Evolutionary conservation across 345 rosid species (phyloP), one percentile per base, ranked within the genome.

Genomic region (Hibiscus syriacus): DNA sequence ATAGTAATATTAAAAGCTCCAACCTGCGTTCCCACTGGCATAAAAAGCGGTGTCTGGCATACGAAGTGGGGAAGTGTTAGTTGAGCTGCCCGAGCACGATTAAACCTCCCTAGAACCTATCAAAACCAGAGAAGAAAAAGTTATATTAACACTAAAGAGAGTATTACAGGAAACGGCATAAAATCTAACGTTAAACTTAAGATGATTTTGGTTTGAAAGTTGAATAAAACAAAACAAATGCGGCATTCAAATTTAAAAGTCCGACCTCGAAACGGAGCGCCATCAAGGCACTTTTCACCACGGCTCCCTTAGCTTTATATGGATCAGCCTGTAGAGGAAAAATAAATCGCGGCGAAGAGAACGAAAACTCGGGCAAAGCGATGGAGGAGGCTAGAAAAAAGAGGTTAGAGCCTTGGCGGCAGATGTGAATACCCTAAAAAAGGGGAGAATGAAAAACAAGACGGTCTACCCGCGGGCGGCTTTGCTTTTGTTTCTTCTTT

Each of bases 21-120:
- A 60, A 87, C 96, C 96, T 89, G 87, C 2, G 96, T 87, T 5
- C 90, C 96, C 50, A 89, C 96, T 3, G 96, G 96, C 96, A 89
- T 89, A 76, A 89, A 89, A 39, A 89, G 70, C 38, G 96, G 96
- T 16, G 96, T 89, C 69, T 86, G 86, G 71, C 84, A 81, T 54
- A 77, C 84, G 73, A 62, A 81, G 74, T 89, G 90, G 39, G 96
- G 96, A 8, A 89, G 89, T 19, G 86, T 86, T 68, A 89, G 62
- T 49, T 43, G 80, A 70, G 96, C 87, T 14, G 96, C 96, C 50
- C 92, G 96, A 53, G 96, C 96, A 64, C 89, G 87, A 72, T 89
- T 89, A 75, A 82, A 89, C 78, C 88, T 82, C 52, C 84, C 96
- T 2, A 87, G 74, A 59, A 89, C 80, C 96, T 89, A 62, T 9